Conservation (phyloP, 2,329 filamentous ascomycete genomes). For the Pleomassaria siparia region DNA sequence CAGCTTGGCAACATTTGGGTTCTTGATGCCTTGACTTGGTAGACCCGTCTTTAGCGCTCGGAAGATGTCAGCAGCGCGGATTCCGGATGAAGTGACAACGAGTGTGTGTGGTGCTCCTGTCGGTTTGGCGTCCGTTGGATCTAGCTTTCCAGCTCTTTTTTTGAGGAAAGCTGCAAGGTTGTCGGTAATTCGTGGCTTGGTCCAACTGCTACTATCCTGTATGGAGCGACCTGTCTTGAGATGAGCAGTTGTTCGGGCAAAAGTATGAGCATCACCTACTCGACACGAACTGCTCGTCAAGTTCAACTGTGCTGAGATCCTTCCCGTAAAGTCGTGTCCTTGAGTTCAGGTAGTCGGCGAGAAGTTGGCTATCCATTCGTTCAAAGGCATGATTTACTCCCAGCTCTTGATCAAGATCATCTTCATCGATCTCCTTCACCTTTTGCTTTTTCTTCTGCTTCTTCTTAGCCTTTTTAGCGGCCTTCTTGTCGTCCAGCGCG, state of each 20-base stretch:
- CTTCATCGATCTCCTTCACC: slow-evolving; percentile 65
- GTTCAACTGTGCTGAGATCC: slow-evolving; percentile 79
- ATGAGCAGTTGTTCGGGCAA: slow-evolving; percentile 12
- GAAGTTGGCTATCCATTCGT: slow-evolving; percentile 77
- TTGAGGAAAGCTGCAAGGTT: slow-evolving; percentile 81
- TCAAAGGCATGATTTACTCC: slow-evolving; percentile 77
- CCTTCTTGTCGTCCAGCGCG: slow-evolving; percentile 38
- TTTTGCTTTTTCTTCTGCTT: slow-evolving; percentile 62
- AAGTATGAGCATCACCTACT: slow-evolving; percentile 53
- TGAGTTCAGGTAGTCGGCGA: slow-evolving; percentile 84
- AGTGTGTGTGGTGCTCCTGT: slow-evolving; percentile 73
- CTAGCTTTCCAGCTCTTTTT: slow-evolving; percentile 61
- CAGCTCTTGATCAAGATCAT: slow-evolving; percentile 48
- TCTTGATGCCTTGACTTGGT: slow-evolving; percentile 54
- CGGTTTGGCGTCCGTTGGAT: slow-evolving; percentile 62
- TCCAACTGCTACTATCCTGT: slow-evolving; percentile 75
- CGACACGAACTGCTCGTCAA: slow-evolving; percentile 78
- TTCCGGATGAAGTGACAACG: slow-evolving; percentile 79
- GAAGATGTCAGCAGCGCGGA: slow-evolving; percentile 83
- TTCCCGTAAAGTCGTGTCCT: slow-evolving; percentile 75
- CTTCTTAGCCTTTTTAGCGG: slow-evolving; percentile 38
- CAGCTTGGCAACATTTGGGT: slow-evolving; percentile 79
- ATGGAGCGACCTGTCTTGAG: slow-evolving; percentile 66
- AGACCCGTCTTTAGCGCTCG: slow-evolving; percentile 69
- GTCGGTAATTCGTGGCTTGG: slow-evolving; percentile 65